A percentile compares a stretch with the other conserved stretches of the same genome.
Evolutionary conservation across 2,329 filamentous ascomycete species (phyloP).

Genomic region (Penicillium verrucosum): DNA sequence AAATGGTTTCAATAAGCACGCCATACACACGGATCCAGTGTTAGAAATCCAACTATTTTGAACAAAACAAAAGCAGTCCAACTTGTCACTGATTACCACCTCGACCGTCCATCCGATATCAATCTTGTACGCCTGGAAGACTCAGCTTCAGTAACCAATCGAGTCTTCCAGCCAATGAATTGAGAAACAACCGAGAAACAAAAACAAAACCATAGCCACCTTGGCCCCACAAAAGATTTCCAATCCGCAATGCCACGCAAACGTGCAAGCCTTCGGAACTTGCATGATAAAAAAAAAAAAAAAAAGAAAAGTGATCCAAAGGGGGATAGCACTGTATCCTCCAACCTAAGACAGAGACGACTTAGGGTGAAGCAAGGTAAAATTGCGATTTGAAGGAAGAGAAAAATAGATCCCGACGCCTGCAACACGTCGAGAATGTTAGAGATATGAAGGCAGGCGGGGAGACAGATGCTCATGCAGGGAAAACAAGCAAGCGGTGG

Average conservation of each 20-base stretch:
- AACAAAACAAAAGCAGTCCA: constrained; percentile 10
- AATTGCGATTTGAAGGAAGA: constrained; percentile 26
- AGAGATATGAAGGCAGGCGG: constrained; percentile 32
- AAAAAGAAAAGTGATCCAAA: constrained; percentile 1
- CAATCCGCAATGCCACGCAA: constrained; percentile 1
- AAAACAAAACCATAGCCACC: constrained; percentile 4
- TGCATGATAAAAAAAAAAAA: constrained; percentile 5
- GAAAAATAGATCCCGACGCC: constrained; percentile 29
- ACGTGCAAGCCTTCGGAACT: not conserved
- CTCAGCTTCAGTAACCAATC: not conserved
- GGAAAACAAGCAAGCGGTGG: constrained; percentile 18
- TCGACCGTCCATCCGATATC: constrained; percentile 7
- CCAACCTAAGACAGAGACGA: not conserved
- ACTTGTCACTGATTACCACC: constrained; percentile 18
- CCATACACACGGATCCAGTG: constrained; percentile 16
- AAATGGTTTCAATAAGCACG: constrained; percentile 12
- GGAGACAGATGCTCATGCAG: constrained; percentile 25
- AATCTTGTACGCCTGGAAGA: constrained; percentile 3
- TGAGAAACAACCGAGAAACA: constrained; percentile 3
- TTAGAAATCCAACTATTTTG: constrained; percentile 18
- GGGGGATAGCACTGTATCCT: not conserved
- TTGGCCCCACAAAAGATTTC: not conserved
- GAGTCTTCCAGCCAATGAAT: constrained; percentile 5
- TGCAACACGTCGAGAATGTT: constrained; percentile 27
- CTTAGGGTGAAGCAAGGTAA: constrained; percentile 16